Base-by-base conservation (phyloP, 75 land plant genomes). In the Adiantum capillusveneris region DNA sequence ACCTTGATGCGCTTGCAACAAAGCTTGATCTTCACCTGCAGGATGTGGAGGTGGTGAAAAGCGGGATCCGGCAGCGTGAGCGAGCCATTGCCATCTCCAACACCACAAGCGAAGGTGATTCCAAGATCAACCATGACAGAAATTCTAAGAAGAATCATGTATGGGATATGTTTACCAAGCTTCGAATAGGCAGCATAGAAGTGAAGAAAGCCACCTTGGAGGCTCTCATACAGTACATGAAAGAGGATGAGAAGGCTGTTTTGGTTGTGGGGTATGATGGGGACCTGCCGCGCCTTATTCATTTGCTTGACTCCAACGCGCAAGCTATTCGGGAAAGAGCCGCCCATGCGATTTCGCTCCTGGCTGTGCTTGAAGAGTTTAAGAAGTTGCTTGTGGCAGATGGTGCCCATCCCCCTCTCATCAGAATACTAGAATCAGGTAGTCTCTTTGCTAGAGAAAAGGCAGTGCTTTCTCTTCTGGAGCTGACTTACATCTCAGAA, bases 341-440 rank as follows among this genome's bases (percentile, higher is more conserved):
- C 0, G 73, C 73, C 1, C 68, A 69, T 31, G 75, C 76, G 1
- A 48, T 84, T 0, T 66, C 67, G 9, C 39, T 60, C 37, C 62
- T 90, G 20, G 70, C 87, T 2, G 62, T 59, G 28, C 63, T 63
- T 41, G 87, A 86, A 25, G 46, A 49, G 0, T 84, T 57, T 62
- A 78, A 57, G 70, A 53, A 55, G 1, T 34, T 53, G 6, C 66
- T 90, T 26, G 65, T 87, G 3, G 63, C 57, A 0, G 96, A 90
- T 50, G 81, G 76, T 36, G 62, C 72, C 11, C 37, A 81, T 19
- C 62, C 65, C 17, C 79, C 84, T 6, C 62, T 87, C 46, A 66
- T 90, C 51, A 58, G 86, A 26, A 73, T 74, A 55, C 43, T 87
- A 51, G 96, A 90, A 43, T 43, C 58, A 0, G 87, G 85, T 0